A percentile compares a stretch with the other conserved stretches of the same genome.
Conservation (phyloP, 345 rosid species). For the Rhodamnia argentea region DNA sequence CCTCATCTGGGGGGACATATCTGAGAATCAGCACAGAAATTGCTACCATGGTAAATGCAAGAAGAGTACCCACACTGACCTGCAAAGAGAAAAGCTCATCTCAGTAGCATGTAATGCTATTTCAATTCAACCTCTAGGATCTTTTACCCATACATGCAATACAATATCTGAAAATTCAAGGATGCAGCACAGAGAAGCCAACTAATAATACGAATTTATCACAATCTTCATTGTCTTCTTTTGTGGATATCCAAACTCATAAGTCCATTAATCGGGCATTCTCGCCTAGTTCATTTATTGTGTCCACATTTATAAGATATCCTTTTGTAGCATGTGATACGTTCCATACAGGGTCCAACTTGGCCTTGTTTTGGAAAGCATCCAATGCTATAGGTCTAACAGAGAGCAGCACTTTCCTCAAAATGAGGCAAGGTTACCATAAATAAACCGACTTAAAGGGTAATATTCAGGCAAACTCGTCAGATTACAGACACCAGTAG, state of each 20-base stretch:
- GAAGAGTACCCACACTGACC: conserved; percentile 99
- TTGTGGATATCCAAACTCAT: neutral
- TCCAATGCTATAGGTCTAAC: neutral
- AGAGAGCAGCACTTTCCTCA: neutral
- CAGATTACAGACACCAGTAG: neutral
- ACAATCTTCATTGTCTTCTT: neutral
- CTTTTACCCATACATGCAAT: neutral
- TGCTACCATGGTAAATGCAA: conserved; percentile 97
- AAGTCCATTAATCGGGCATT: neutral
- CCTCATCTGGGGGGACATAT: conserved; percentile 92
- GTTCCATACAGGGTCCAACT: neutral
- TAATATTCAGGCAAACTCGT: neutral
- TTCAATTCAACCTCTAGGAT: neutral
- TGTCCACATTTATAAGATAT: neutral
- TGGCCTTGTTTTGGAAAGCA: neutral
- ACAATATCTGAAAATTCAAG: neutral
- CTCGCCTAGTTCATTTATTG: neutral
- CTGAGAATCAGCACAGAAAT: conserved; percentile 82
- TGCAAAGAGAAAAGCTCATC: conserved; percentile 17
- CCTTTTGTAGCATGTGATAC: neutral
- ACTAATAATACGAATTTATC: neutral
- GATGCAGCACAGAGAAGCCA: neutral
- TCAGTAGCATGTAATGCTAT: neutral
- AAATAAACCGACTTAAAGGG: neutral
- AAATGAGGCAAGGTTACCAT: neutral